Evolutionary conservation across 805 yeast species (phyloP).

Genomic region (Ascoidea rubescens): DNA sequence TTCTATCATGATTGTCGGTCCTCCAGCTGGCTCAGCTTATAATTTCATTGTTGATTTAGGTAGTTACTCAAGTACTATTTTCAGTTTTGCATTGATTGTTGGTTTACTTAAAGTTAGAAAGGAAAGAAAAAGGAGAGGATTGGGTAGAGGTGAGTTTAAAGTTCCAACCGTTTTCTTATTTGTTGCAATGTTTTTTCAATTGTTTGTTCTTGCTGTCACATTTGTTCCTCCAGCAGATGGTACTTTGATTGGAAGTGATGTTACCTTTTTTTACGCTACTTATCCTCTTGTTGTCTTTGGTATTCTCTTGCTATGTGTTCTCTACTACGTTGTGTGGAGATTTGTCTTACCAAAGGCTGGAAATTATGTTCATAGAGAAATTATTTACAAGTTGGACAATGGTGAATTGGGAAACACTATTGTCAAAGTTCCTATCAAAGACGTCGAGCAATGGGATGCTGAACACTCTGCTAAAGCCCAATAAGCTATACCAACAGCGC

Average conservation of each 20-base stretch:
- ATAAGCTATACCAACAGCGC: no score
- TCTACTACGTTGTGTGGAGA: constrained; percentile 24
- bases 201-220: constrained; percentile 26
- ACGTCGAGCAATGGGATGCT: constrained; percentile 21
- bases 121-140: constrained; percentile 19
- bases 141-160: constrained; percentile 21
- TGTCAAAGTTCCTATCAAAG: constrained; percentile 19
- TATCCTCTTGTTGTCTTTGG: constrained; percentile 27
- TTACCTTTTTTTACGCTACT: constrained; percentile 27
- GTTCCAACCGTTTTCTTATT: constrained; percentile 22
- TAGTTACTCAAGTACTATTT: constrained; percentile 32
- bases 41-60: constrained; percentile 31
- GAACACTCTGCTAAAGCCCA: no score
- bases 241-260: constrained; percentile 24
- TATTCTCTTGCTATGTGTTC: constrained; percentile 18
- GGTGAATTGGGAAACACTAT: constrained; percentile 28
- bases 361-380: constrained; percentile 20
- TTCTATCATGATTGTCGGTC: constrained; percentile 28
- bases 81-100: constrained; percentile 25
- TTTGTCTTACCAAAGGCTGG: constrained; percentile 21
- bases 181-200: constrained; percentile 20
- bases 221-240: constrained; percentile 28
- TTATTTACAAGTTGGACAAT: constrained; percentile 19
- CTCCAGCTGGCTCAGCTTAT: constrained; percentile 35
- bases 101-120: constrained; percentile 26